Evolutionary conservation across 2,329 filamentous ascomycete genomes (phyloP), one percentile per base, ranked within the genome.

Genomic region (Fusarium subglutinans): DNA sequence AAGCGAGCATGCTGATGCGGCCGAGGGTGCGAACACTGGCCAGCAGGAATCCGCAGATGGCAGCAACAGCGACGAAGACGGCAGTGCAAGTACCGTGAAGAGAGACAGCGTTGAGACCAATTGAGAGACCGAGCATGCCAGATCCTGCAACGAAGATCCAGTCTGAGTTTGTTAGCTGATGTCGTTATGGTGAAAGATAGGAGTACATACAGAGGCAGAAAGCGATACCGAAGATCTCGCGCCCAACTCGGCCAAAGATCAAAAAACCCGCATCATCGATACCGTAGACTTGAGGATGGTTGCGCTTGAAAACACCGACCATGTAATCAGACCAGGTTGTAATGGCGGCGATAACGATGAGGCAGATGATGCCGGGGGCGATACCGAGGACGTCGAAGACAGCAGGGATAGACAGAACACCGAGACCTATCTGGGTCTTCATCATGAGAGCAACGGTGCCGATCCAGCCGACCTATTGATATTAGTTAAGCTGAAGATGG

Each of bases 231-330:
- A 88, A 81, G 30, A 86, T 61, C 61, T 85, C 84, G 7, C 84
- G 82, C 1, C 87, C 86, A 7, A 83, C 60, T 3, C 79, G 82
- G 22, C 87, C 87, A 69, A 87, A 86, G 18, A 89, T 81, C 37
- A 88, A 78, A 8, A 69, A 70, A 22, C 86, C 87, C 2, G 85
- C 87, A 69, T 89, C 87, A 58, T 88, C 87, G 64, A 89, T 87
- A 45, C 86, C 83, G 73, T 89, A 89, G 2, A 89, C 85, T 48
- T 86, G 82, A 5, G 83, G 83, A 71, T 89, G 87, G 26, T 80
- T 79, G 28, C 86, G 75, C 76, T 89, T 89, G 79, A 89, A 89
- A 11, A 81, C 78, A 18, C 86, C 86, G 12, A 87, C 80, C 37
- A 87, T 85, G 68, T 85, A 87, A 64, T 83, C 82, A 9, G 85